A percentile compares a stretch with the other conserved stretches of the same genome.
phyloP scores from a whole-genome alignment of 225 moss, liverwort and hornwort species.

The Pseudisothecium myosuroides region DNA sequence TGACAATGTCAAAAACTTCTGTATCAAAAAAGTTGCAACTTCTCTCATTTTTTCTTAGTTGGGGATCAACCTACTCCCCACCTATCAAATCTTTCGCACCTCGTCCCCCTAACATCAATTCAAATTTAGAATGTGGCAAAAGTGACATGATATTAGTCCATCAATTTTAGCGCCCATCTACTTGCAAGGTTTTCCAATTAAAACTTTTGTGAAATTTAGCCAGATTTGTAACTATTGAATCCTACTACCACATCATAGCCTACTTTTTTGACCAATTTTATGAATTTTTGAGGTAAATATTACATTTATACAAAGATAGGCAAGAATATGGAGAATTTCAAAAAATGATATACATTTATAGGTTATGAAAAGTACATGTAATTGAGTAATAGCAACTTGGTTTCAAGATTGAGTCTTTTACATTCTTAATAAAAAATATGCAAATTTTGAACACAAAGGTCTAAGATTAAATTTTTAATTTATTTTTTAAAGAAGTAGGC shows the following conservation, averaged over 20 bases:
- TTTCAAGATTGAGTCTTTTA: background rate
- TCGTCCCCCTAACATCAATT: background rate
- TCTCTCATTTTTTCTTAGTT: background rate
- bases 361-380: background rate
- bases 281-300: background rate
- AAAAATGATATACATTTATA: background rate
- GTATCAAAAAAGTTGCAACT: background rate
- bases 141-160: background rate
- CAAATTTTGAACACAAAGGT: background rate
- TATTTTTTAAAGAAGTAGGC: background rate
- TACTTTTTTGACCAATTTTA: background rate
- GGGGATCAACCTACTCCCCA: accelerated
- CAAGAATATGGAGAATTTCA: background rate
- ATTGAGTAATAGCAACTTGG: background rate
- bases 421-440: background rate
- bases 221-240: background rate
- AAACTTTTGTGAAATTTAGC: background rate
- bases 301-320: background rate
- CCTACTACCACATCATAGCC: background rate
- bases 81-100: background rate
- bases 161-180: background rate
- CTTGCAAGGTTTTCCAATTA: background rate
- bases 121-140: background rate
- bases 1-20: background rate
- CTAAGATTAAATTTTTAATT: background rate